Conservation (phyloP, 73 alveolate genomes). For the Uronychia binucleata region DNA sequence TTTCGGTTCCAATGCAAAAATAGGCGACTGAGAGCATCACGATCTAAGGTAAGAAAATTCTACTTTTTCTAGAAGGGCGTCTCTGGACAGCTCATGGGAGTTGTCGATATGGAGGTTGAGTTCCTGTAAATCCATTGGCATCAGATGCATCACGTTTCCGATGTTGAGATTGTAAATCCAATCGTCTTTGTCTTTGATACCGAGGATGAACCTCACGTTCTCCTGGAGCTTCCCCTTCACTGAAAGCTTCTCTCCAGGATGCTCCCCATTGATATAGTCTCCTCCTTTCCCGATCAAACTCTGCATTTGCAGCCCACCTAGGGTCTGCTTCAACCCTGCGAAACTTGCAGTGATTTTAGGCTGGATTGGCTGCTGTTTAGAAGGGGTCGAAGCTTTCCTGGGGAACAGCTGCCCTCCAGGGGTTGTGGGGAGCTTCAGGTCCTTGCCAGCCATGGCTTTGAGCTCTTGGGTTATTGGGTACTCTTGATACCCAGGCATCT, state of each 20-base stretch:
- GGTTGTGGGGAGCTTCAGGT: not conserved
- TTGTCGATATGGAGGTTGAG: conserved; percentile 84
- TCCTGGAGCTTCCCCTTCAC: conserved; percentile 1
- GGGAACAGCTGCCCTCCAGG: not conserved
- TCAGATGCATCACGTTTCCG: conserved; percentile 92
- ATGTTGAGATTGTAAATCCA: conserved; percentile 90
- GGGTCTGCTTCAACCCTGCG: not conserved
- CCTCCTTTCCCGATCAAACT: not conserved
- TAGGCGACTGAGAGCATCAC: conserved; percentile 83
- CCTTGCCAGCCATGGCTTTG: not conserved
- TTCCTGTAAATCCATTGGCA: conserved; percentile 82
- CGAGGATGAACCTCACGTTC: conserved; percentile 63
- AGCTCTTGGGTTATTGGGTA: not conserved
- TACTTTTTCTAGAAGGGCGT: conserved; percentile 84
- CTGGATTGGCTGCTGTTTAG: not conserved
- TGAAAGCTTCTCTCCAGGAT: not conserved
- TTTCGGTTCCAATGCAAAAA: conserved; percentile 93
- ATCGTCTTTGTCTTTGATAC: conserved; percentile 82
- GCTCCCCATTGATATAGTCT: not conserved
- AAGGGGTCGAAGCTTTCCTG: not conserved
- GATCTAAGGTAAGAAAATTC: conserved; percentile 28
- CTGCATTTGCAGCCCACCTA: not conserved
- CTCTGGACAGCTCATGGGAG: conserved; percentile 89
- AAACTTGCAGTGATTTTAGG: not conserved
- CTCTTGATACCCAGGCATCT: not conserved